These are phyloP conservation scores for Septoria linicola DNA, from an alignment of 2,329 filamentous ascomycete genomes.

Conservation along the genomic window DNA sequence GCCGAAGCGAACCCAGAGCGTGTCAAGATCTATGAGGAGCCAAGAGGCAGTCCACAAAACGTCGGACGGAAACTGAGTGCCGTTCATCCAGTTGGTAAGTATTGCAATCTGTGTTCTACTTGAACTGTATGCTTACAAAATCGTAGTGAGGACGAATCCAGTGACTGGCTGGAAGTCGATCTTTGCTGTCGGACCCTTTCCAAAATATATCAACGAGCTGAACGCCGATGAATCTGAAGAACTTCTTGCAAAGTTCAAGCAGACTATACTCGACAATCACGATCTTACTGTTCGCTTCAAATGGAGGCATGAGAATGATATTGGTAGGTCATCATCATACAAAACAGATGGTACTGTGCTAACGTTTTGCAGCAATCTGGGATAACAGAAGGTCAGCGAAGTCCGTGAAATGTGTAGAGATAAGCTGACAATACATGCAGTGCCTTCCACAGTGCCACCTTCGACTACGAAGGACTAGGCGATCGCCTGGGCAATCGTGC, in stretches of 20 bases:
- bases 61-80: slow-evolving; percentile 25
- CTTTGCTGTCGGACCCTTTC: slow-evolving; percentile 60
- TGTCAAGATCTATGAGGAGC: slow-evolving; percentile 27
- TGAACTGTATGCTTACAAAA: neutral
- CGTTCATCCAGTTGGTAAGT: slow-evolving; percentile 47
- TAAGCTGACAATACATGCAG: slow-evolving; percentile 64
- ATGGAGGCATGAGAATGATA: slow-evolving; percentile 52
- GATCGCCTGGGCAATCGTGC: slow-evolving; percentile 54
- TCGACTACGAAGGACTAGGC: slow-evolving; percentile 59
- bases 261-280: slow-evolving; percentile 50
- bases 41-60: slow-evolving; percentile 30
- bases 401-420: slow-evolving; percentile 36
- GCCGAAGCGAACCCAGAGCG: slow-evolving; percentile 28
- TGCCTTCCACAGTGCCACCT: slow-evolving; percentile 61
- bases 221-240: slow-evolving; percentile 31
- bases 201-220: slow-evolving; percentile 56
- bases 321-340: slow-evolving; percentile 36
- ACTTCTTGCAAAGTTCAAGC: slow-evolving; percentile 30
- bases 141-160: slow-evolving; percentile 54
- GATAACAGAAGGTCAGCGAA: slow-evolving; percentile 52
- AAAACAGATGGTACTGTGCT: neutral
- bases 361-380: slow-evolving; percentile 57
- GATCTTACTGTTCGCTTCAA: slow-evolving; percentile 52
- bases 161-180: slow-evolving; percentile 63
- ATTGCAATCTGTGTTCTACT: neutral